Evolutionary conservation across 352 stramenopile species (phyloP).

Genomic region (Blastocystis sp.): DNA sequence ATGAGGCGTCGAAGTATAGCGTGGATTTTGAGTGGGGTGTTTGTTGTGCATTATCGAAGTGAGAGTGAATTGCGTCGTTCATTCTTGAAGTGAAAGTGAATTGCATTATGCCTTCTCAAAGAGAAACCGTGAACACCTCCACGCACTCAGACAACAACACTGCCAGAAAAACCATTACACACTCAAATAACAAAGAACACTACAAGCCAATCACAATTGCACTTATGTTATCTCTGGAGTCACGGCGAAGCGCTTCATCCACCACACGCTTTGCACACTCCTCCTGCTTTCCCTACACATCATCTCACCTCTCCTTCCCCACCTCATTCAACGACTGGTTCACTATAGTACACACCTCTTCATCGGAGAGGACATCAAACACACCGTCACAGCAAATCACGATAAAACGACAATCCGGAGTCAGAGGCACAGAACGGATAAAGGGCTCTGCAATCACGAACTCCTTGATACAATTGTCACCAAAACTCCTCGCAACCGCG

Average conservation of each 20-base stretch:
- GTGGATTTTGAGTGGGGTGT: conserved; percentile 33
- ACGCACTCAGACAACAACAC: too few relatives aligned
- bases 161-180: not conserved
- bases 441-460: conserved; percentile 66
- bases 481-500: conserved; percentile 70
- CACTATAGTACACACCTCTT: conserved; percentile 68
- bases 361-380: conserved; percentile 70
- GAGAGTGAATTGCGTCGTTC: not conserved
- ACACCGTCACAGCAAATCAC: conserved; percentile 63
- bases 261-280: conserved; percentile 21
- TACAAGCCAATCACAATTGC: conserved; percentile 70
- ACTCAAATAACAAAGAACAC: not conserved
- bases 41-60: not conserved
- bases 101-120: not conserved
- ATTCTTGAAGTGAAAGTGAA: not conserved
- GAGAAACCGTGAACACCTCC: not conserved
- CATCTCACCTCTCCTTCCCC: not conserved
- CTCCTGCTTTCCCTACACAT: conserved; percentile 7
- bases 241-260: conserved; percentile 52
- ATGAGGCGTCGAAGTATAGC: conserved; percentile 57
- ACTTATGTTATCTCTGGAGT: conserved; percentile 62
- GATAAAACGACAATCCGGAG: conserved; percentile 35
- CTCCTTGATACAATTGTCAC: conserved; percentile 68
- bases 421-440: conserved; percentile 22
- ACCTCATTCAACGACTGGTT: conserved; percentile 13